Evolutionary conservation across 495 filamentous ascomycete genomes (phyloP).

Genomic region (Aspergillus biplanus): DNA sequence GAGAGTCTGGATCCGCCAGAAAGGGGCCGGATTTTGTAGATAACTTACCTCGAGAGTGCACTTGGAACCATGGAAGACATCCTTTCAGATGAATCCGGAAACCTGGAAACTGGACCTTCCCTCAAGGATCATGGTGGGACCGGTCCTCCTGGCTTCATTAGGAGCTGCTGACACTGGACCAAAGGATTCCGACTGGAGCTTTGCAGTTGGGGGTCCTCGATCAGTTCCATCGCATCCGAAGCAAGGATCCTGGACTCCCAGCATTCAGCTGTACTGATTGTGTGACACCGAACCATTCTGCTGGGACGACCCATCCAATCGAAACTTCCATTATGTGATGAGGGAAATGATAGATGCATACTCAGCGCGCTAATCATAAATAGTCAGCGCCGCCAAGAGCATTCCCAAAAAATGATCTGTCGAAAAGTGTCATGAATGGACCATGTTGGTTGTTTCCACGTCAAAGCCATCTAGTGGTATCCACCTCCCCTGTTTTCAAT

Average conservation of each 20-base stretch:
- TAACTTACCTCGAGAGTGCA: too few relatives aligned
- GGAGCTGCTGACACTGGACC: background rate
- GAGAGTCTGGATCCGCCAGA: too few relatives aligned
- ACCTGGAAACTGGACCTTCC: background rate
- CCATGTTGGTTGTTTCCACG: background rate
- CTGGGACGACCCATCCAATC: slow-evolving; percentile 19
- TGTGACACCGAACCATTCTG: slow-evolving; percentile 22
- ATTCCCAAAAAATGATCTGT: background rate
- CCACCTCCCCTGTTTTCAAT: too few relatives aligned
- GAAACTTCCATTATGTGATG: background rate
- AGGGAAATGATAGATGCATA: background rate
- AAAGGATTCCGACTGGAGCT: background rate
- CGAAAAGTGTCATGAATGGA: background rate
- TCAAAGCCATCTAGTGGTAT: background rate
- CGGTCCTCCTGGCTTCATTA: background rate
- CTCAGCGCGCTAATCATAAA: slow-evolving; percentile 7
- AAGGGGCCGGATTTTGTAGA: too few relatives aligned
- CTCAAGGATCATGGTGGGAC: background rate
- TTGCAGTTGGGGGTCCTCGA: background rate
- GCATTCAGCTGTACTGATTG: slow-evolving; percentile 10
- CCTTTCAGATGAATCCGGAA: background rate
- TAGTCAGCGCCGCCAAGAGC: background rate
- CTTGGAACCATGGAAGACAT: too few relatives aligned
- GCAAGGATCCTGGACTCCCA: background rate
- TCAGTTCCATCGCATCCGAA: background rate